A percentile compares a stretch with the other conserved stretches of the same genome.
phyloP scores from a whole-genome alignment of 352 stramenopile species.

The Pilasporangium apinafurcum region DNA sequence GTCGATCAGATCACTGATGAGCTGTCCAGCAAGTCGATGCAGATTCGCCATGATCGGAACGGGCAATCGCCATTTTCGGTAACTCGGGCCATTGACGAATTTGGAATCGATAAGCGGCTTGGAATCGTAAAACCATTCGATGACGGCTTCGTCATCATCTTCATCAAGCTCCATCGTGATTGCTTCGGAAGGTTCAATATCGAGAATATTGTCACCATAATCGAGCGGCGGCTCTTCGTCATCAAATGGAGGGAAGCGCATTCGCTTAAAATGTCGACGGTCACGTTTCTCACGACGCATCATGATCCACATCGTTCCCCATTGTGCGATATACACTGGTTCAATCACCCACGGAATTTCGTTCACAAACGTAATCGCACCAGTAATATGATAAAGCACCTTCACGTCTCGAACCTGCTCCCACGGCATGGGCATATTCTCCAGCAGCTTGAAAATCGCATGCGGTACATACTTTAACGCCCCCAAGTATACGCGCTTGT shows the following conservation, averaged over 20 bases:
- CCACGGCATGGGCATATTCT: conserved; percentile 99
- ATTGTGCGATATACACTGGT: conserved; percentile 99
- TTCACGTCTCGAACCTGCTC: conserved; percentile 99
- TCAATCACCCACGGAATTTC: conserved; percentile 99
- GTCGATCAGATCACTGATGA: conserved; percentile 97
- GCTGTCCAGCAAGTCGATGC: conserved; percentile 94
- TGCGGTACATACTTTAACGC: conserved; percentile 99
- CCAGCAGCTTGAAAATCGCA: conserved; percentile 98
- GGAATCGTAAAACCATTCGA: conserved; percentile 99
- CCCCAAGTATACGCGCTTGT: conserved; percentile 99
- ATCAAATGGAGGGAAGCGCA: conserved; percentile 99
- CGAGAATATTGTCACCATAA: conserved; percentile 96
- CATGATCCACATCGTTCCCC: conserved; percentile 99
- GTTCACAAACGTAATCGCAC: conserved; percentile 99
- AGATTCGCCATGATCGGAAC: conserved; percentile 98
- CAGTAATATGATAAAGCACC: conserved; percentile 99
- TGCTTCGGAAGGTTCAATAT: conserved; percentile 94
- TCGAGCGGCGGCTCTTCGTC: conserved; percentile 98
- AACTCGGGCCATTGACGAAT: conserved; percentile 97
- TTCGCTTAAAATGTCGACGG: conserved; percentile 98
- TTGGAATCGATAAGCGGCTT: conserved; percentile 89
- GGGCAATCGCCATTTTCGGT: conserved; percentile 95
- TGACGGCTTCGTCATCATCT: conserved; percentile 92
- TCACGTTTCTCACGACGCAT: conserved; percentile 99
- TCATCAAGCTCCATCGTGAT: conserved; percentile 97